Evolutionary conservation across 164 flowering plant genomes (phyloP), one percentile per base, ranked within the genome.

Genomic region (Berberis vulgaris): DNA sequence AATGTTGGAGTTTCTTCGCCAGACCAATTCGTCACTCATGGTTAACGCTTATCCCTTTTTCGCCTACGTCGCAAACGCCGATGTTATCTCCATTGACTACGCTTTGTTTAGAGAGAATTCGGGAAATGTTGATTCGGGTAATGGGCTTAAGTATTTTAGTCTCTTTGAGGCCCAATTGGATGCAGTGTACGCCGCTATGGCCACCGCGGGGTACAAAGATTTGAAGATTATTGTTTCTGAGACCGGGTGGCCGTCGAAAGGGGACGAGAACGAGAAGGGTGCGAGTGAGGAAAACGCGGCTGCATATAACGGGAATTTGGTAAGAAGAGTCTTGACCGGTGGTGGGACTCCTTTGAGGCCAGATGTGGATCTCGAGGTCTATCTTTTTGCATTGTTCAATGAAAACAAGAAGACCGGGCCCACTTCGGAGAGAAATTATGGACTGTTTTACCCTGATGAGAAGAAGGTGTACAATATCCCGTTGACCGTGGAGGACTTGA

Each of bases 181-280:
- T 73, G 99, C 99, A 8, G 96, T 91, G 45, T 86, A 26, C 54
- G 85, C 96, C 0, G 99, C 99, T 10, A 81, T 89, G 86, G 64
- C 78, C 0, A 84, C 86, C 0, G 54, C 89, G 3, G 52, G 73
- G 2, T 85, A 73, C 69, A 54, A 77, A 57, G 86, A 85, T 66
- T 59, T 91, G 0, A 70, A 67, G 65, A 8, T 89, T 41, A 75
- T 79, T 38, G 85, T 94, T 4, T 63, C 89, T 0, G 99, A 94
- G 69, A 94, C 97, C 0, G 99, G 99, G 0, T 94, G 99, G 99
- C 97, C 99, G 0, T 89, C 97, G 0, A 65, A 71, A 53, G 99
- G 99, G 0, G 99, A 87, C 66, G 74, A 74, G 59, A 72, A 79
- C 6, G 97, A 94, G 68, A 62, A 66, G 4, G 99, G 99, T 0